Conservation (phyloP, 2,329 filamentous ascomycete genomes). For the Helotiales sp. region DNA sequence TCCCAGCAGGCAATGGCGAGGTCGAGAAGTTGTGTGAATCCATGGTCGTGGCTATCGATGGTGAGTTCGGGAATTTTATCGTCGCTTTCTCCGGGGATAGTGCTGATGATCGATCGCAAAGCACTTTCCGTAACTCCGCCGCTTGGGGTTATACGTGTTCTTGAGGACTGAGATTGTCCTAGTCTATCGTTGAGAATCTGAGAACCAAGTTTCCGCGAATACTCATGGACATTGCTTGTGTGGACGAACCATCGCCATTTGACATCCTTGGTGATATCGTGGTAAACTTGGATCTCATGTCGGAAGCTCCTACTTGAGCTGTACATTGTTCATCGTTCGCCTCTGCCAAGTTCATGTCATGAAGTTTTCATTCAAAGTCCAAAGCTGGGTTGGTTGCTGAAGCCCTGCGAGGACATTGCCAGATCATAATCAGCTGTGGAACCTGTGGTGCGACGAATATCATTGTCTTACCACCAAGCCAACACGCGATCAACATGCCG, state of each 20-base stretch:
- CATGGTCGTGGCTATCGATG: neutral
- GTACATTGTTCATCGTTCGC: neutral
- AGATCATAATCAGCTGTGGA: neutral
- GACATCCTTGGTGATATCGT: neutral
- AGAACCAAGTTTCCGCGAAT: neutral
- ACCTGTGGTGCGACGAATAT: neutral
- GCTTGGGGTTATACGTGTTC: neutral
- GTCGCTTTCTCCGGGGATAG: conserved; percentile 6
- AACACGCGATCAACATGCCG: neutral
- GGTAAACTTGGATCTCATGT: conserved; percentile 1
- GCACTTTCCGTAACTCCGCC: conserved; percentile 15
- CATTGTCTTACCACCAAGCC: neutral
- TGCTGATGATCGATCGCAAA: conserved; percentile 11
- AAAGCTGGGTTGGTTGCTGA: neutral
- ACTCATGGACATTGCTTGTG: conserved; percentile 4
- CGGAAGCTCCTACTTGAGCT: conserved; percentile 7
- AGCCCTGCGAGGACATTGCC: neutral
- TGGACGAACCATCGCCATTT: conserved; percentile 3
- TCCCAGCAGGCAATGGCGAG: conserved; percentile 13
- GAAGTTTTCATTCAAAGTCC: neutral
- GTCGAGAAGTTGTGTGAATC: conserved; percentile 11
- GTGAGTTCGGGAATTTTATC: neutral
- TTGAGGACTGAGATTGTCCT: neutral
- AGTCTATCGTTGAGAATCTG: conserved; percentile 11
- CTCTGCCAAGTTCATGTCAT: neutral